Conservation (phyloP, 352 stramenopile genomes). For the Pythium volutum region DNA sequence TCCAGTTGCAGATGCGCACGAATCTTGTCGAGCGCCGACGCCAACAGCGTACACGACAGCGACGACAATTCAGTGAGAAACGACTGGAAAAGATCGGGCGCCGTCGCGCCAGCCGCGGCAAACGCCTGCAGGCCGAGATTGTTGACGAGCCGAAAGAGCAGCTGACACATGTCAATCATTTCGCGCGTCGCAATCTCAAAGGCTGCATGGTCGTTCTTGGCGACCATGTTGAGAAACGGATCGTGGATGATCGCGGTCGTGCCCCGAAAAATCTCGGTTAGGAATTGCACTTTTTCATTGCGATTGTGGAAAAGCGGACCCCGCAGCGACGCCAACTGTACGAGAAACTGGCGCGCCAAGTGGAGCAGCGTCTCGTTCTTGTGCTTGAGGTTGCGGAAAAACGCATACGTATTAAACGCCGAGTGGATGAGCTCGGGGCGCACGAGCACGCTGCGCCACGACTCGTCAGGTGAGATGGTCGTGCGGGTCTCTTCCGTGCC, state of each 20-base stretch:
- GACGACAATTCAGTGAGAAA: conserved; percentile 71
- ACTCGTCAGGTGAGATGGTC: conserved; percentile 54
- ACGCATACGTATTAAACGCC: conserved; percentile 84
- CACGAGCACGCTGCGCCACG: conserved; percentile 67
- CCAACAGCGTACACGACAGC: conserved; percentile 67
- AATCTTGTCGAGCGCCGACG: conserved; percentile 63
- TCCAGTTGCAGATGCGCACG: conserved; percentile 46
- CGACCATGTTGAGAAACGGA: conserved; percentile 72
- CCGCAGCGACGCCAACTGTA: conserved; percentile 74
- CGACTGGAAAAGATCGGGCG: conserved; percentile 42
- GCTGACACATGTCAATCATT: conserved; percentile 81
- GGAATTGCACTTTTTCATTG: conserved; percentile 59
- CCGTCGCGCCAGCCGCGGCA: conserved; percentile 28
- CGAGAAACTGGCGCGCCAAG: conserved; percentile 72
- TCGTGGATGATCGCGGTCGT: conserved; percentile 61
- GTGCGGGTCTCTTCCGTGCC: conserved; percentile 35
- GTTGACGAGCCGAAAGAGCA: conserved; percentile 73
- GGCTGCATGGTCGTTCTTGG: conserved; percentile 51
- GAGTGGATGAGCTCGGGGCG: conserved; percentile 75
- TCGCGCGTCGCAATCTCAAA: conserved; percentile 76
- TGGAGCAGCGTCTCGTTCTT: conserved; percentile 76
- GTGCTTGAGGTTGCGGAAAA: conserved; percentile 63
- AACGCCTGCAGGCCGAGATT: conserved; percentile 67
- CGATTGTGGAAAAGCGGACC: conserved; percentile 68
- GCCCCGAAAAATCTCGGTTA: conserved; percentile 66